phyloP scores from a whole-genome alignment of 2,329 filamentous ascomycete genomes.

The Microcera coccophila region DNA sequence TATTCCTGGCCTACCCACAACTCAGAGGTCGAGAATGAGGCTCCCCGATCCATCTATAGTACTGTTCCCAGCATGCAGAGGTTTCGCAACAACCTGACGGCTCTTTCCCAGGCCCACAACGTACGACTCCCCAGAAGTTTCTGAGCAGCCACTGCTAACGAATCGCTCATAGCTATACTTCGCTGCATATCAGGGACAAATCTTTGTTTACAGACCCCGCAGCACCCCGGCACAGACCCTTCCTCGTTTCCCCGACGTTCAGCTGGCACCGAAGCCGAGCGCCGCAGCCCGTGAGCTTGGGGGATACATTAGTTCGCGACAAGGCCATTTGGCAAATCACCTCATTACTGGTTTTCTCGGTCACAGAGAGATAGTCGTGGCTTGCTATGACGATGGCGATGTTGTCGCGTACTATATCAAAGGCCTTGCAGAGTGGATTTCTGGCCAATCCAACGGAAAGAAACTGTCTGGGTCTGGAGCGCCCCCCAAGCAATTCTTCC shows the following conservation, averaged over 20 bases:
- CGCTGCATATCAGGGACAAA: conserved; percentile 52
- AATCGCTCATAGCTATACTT: conserved; percentile 53
- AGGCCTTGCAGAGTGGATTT: conserved; percentile 45
- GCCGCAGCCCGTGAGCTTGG: conserved; percentile 37
- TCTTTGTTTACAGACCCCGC: conserved; percentile 54
- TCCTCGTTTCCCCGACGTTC: conserved; percentile 45
- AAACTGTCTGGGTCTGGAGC: conserved; percentile 4
- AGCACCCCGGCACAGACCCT: conserved; percentile 47
- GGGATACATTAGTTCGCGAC: conserved; percentile 50
- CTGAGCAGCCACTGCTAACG: conserved; percentile 8
- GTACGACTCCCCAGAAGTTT: conserved; percentile 29
- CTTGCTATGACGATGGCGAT: conserved; percentile 72
- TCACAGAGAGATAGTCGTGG: conserved; percentile 62
- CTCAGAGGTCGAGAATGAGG: conserved; percentile 12
- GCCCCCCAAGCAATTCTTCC: conserved; percentile 56
- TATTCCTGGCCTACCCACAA: conserved; percentile 29
- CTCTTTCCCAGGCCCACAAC: conserved; percentile 55
- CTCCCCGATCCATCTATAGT: conserved; percentile 25
- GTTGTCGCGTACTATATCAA: conserved; percentile 66
- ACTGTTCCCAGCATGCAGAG: conserved; percentile 33
- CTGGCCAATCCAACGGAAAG: conserved; percentile 14
- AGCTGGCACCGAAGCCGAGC: conserved; percentile 44
- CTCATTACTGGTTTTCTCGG: conserved; percentile 67
- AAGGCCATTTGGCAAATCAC: conserved; percentile 64
- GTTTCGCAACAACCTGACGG: conserved; percentile 54